Percentiles rank a stretch among this genome's conserved stretches.
phyloP scores from a whole-genome alignment of 805 yeast genomes.

The Spathaspora arborariae region DNA sequence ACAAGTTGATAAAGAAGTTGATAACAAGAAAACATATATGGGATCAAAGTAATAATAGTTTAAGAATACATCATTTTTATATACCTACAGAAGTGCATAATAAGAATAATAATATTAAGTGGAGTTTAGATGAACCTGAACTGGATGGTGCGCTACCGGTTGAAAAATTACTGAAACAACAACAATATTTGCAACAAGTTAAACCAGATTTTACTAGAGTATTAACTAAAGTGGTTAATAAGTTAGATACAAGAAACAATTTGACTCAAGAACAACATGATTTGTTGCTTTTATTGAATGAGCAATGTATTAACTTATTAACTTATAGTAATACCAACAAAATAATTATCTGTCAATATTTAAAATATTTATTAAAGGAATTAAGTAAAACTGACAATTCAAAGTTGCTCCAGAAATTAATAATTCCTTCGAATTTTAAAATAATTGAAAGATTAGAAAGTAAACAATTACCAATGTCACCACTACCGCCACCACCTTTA shows the following conservation, averaged over 20 bases:
- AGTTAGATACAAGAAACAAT: slow-evolving; percentile 28
- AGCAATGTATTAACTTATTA: slow-evolving; percentile 24
- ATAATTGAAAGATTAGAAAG: background rate
- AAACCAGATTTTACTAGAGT: slow-evolving; percentile 30
- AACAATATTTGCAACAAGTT: slow-evolving; percentile 12
- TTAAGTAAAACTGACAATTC: slow-evolving; percentile 17
- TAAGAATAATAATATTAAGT: slow-evolving; percentile 24
- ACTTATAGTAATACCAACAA: slow-evolving; percentile 19
- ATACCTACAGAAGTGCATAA: slow-evolving; percentile 33
- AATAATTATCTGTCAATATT: slow-evolving; percentile 33
- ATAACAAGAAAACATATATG: slow-evolving; percentile 34
- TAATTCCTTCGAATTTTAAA: slow-evolving; percentile 31
- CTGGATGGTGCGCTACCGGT: no score
- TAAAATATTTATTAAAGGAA: slow-evolving; percentile 38
- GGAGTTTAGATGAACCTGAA: slow-evolving; percentile 15
- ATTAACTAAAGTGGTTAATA: slow-evolving; percentile 39
- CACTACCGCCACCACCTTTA: background rate
- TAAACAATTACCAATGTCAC: background rate
- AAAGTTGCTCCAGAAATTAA: slow-evolving; percentile 24
- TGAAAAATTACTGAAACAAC: slow-evolving; percentile 14
- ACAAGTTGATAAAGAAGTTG: slow-evolving; percentile 22
- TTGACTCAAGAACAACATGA: slow-evolving; percentile 34
- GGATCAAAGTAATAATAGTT: slow-evolving; percentile 21
- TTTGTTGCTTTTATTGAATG: slow-evolving; percentile 34
- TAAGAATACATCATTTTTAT: slow-evolving; percentile 28